These are phyloP conservation scores for Paxillus rubicundulus DNA, from an alignment of 768 basidiomycete species.

Conservation along the genomic window DNA sequence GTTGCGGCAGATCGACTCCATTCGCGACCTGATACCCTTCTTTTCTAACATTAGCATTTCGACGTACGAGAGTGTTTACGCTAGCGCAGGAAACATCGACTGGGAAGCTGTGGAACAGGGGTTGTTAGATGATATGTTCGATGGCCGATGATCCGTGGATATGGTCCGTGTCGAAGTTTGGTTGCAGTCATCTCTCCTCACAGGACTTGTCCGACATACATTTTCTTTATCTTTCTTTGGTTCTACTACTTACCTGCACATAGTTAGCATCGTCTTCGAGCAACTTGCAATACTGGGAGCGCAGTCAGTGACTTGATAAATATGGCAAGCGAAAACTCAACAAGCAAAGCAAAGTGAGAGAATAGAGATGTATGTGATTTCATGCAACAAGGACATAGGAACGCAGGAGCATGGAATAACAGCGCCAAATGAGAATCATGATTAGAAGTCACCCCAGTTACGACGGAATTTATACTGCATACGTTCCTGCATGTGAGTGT, in stretches of 20 bases:
- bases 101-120: conserved; percentile 86
- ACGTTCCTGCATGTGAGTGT: conserved; percentile 52
- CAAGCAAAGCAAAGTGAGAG: conserved; percentile 10
- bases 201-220: conserved; percentile 1
- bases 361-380: conserved; percentile 28
- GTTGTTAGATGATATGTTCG: conserved; percentile 87
- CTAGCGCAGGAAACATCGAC: conserved; percentile 76
- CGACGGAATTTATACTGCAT: conserved; percentile 90
- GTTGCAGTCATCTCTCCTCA: background rate
- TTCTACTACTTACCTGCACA: conserved; percentile 1
- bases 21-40: conserved; percentile 85
- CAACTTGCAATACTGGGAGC: background rate
- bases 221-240: conserved; percentile 4
- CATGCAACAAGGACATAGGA: conserved; percentile 5
- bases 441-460: conserved; percentile 83
- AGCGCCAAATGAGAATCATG: conserved; percentile 2
- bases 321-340: conserved; percentile 3
- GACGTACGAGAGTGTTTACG: conserved; percentile 89
- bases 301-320: background rate
- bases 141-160: conserved; percentile 48
- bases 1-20: conserved; percentile 74
- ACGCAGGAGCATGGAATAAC: conserved; percentile 6
- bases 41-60: conserved; percentile 86
- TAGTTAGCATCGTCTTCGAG: conserved; percentile 4
- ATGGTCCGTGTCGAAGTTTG: conserved; percentile 1